A percentile compares a stretch with the other conserved stretches of the same genome.
phyloP scores from a whole-genome alignment of 306 rosid species.

The Datisca glomerata region DNA sequence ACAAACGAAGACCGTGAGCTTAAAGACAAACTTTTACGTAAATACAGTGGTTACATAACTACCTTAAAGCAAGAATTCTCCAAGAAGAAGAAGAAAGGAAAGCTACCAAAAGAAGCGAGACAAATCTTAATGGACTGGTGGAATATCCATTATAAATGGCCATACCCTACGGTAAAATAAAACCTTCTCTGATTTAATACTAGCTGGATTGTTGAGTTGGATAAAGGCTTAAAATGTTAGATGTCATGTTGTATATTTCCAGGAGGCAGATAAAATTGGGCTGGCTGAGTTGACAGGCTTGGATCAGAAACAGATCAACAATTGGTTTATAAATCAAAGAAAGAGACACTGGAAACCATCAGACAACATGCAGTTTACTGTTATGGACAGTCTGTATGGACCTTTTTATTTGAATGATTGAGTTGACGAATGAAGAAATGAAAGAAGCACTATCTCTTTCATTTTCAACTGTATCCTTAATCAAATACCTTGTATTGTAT shows the following conservation, averaged over 20 bases:
- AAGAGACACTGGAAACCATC: conserved; percentile 81
- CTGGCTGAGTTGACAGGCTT: conserved; percentile 57
- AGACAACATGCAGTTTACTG: conserved; percentile 40
- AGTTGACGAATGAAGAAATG: too few species aligned
- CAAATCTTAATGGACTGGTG: conserved; percentile 62
- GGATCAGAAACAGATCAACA: conserved; percentile 61
- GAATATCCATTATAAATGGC: conserved; percentile 70
- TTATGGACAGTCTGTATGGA: conserved; percentile 36
- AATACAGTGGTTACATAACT: conserved; percentile 50
- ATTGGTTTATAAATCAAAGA: conserved; percentile 87
- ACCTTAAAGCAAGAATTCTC: conserved; percentile 53
- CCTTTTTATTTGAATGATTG: conserved; percentile 9
- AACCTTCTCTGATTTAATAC: neutral
- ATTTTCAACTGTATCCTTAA: too few species aligned
- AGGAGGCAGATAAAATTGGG: conserved; percentile 60
- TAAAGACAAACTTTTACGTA: conserved; percentile 47
- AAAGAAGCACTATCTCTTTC: too few species aligned
- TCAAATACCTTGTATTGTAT: too few species aligned
- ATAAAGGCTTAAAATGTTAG: too few species aligned
- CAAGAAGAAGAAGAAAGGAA: conserved; percentile 50
- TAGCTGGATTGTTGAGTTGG: neutral
- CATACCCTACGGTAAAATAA: conserved; percentile 70
- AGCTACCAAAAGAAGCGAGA: conserved; percentile 62
- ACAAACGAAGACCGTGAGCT: conserved; percentile 30
- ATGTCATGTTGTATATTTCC: neutral